Evolutionary conservation across 2,329 filamentous ascomycete genomes (phyloP).

Genomic region (Diatrype stigma): DNA sequence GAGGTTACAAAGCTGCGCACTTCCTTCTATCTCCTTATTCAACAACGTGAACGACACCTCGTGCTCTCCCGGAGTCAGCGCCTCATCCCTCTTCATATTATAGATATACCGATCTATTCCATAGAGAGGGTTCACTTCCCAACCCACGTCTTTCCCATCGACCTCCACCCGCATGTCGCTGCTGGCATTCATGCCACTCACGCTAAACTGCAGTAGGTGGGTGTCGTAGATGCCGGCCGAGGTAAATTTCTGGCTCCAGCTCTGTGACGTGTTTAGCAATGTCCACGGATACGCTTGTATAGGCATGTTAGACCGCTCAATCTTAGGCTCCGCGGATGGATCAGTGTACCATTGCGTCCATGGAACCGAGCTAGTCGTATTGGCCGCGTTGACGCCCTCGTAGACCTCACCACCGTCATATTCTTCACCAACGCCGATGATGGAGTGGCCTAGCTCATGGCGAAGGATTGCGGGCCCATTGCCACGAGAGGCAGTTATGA

Average conservation of each 20-base stretch:
- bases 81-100: slow-evolving; percentile 21
- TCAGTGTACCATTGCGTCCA: slow-evolving; percentile 27
- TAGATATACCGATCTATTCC: slow-evolving; percentile 28
- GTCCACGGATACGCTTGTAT: slow-evolving; percentile 30
- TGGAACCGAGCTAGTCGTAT: slow-evolving; percentile 12
- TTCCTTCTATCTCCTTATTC: slow-evolving; percentile 23
- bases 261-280: slow-evolving; percentile 21
- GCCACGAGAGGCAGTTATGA: slow-evolving; percentile 22
- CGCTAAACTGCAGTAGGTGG: slow-evolving; percentile 24
- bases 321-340: slow-evolving; percentile 19
- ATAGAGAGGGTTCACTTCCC: slow-evolving; percentile 22
- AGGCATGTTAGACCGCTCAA: slow-evolving; percentile 27
- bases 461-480: slow-evolving; percentile 26
- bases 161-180: slow-evolving; percentile 24
- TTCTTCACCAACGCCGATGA: slow-evolving; percentile 28
- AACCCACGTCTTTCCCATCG: slow-evolving; percentile 25
- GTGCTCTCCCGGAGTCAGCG: slow-evolving; percentile 20
- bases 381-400: slow-evolving; percentile 23
- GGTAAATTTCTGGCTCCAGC: slow-evolving; percentile 22
- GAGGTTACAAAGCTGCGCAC: slow-evolving; percentile 26
- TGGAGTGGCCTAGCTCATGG: slow-evolving; percentile 29
- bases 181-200: slow-evolving; percentile 24
- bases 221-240: slow-evolving; percentile 25
- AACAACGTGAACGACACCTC: slow-evolving; percentile 21
- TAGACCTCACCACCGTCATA: slow-evolving; percentile 26